Percentiles rank a stretch among this genome's conserved stretches.
These are phyloP conservation scores for Rhodotorula graminis DNA, from an alignment of 768 basidiomycete species.

Conservation along the genomic window DNA sequence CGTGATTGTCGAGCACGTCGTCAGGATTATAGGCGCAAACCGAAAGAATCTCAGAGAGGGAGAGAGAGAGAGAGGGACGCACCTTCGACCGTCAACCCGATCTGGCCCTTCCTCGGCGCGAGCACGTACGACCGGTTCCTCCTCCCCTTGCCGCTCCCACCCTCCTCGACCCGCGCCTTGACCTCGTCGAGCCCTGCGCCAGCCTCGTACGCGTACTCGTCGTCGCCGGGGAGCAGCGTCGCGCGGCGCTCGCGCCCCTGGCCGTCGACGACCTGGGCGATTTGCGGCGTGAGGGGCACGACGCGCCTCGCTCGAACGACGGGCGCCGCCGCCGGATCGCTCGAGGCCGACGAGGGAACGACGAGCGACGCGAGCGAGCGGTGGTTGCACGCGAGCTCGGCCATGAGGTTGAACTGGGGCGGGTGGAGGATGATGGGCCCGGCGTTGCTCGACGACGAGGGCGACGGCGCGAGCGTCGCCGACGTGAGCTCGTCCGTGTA, in stretches of 20 bases:
- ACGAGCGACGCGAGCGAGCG: not conserved
- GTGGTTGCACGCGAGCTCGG: slow-evolving; percentile 30
- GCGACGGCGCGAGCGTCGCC: not conserved
- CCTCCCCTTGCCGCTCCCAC: not conserved
- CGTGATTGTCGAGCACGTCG: too few relatives aligned
- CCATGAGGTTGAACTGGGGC: slow-evolving; percentile 40
- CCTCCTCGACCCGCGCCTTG: not conserved
- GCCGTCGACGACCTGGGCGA: not conserved
- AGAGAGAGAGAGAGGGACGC: not conserved
- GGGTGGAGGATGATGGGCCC: slow-evolving; percentile 37
- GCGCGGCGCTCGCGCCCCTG: slow-evolving; percentile 7
- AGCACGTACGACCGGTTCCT: slow-evolving; percentile 26
- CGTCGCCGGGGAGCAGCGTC: slow-evolving; percentile 28
- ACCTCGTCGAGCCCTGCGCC: not conserved
- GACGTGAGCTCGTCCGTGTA: slow-evolving; percentile 12
- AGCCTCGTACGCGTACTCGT: not conserved
- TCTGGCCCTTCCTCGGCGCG: slow-evolving; percentile 11
- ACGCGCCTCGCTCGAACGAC: not conserved
- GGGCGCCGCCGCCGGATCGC: not conserved
- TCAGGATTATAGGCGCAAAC: too few relatives aligned
- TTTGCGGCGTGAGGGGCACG: not conserved
- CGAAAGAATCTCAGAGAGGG: too few relatives aligned
- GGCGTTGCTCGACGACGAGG: not conserved
- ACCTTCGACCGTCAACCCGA: slow-evolving; percentile 22
- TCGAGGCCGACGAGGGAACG: too few relatives aligned